phyloP scores from a whole-genome alignment of 345 rosid species.

The Citrus cavaleriei region DNA sequence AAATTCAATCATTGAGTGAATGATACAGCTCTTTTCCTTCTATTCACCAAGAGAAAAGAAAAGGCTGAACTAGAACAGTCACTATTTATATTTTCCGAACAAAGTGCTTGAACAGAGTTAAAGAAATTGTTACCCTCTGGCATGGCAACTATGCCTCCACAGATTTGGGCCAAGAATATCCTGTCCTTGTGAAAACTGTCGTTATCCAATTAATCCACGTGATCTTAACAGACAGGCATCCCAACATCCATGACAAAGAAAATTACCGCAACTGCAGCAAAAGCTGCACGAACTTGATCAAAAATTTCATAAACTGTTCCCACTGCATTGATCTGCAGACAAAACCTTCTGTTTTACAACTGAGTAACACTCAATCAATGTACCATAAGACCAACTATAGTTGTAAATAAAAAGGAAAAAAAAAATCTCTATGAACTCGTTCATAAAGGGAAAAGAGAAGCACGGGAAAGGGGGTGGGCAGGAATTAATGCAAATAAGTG shows the following conservation, averaged over 20 bases:
- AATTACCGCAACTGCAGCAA: slow-evolving; percentile 51
- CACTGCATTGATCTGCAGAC: slow-evolving; percentile 71
- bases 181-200: neutral
- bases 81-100: neutral
- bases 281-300: slow-evolving; percentile 59
- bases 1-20: too few relatives aligned
- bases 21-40: too few relatives aligned
- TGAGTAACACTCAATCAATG: neutral
- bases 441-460: too few relatives aligned
- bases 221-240: neutral
- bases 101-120: neutral
- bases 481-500: too few relatives aligned
- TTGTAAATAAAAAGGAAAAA: too few relatives aligned
- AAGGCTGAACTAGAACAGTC: too few relatives aligned
- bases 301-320: slow-evolving; percentile 78
- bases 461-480: too few relatives aligned
- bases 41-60: too few relatives aligned
- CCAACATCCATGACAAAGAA: neutral
- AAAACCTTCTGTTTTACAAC: neutral
- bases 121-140: slow-evolving; percentile 1
- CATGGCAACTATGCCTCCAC: neutral
- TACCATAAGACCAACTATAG: neutral
- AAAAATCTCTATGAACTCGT: too few relatives aligned
- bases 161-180: neutral
- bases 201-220: neutral